Base-by-base conservation (phyloP, 441 rosid species). In the Erysimum cheiri region DNA sequence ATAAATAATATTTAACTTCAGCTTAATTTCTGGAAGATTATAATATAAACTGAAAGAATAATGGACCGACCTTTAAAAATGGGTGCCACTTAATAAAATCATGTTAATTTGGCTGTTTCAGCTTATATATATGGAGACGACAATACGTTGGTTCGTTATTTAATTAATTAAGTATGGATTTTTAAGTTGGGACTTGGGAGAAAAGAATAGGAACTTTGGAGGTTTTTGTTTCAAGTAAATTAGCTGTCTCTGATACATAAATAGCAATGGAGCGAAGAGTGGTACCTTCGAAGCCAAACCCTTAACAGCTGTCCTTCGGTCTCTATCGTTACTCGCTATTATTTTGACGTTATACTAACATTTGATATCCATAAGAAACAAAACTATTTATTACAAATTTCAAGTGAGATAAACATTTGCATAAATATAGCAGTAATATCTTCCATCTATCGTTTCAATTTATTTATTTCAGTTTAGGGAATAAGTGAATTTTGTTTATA, bases 61-160 rank as follows among this genome's bases (percentile, higher is more conserved):
- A 52, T 29, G 33, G 2, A 59, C 64, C 64, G 60, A 65, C 70
- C 60, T 39, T 39, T 50, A 65, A 52, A 39, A 37, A 52, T 65
- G 49, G 70, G 60, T 50, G 39, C 11, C 35, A 37, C 49, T 37
- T 35, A 48, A 31, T n/a, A 15, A 15, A 47, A 31, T 19, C 8
- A 65, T 52, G 17, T 52, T 52, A 28, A 19, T 63, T 63, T 32
- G 31, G 43, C 19, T 47, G 68, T 47, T 47, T 8, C 44, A 47
- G 15, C 32, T 50, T 33, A 14, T 17, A 8, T 47, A 11, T 22
- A 33, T 56, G 43, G 41, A 56, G 60, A 56, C 60, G 60, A 56
- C 60, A 56, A 56, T 33, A 56, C 2, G 43, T 35, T 33, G 26
- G 13, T 15, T 56, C 41, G 26, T 33, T 54, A 33, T 33, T n/a